Evolutionary conservation across 768 basidiomycete genomes (phyloP).

Genomic region (Rhodotorula paludigena): DNA sequence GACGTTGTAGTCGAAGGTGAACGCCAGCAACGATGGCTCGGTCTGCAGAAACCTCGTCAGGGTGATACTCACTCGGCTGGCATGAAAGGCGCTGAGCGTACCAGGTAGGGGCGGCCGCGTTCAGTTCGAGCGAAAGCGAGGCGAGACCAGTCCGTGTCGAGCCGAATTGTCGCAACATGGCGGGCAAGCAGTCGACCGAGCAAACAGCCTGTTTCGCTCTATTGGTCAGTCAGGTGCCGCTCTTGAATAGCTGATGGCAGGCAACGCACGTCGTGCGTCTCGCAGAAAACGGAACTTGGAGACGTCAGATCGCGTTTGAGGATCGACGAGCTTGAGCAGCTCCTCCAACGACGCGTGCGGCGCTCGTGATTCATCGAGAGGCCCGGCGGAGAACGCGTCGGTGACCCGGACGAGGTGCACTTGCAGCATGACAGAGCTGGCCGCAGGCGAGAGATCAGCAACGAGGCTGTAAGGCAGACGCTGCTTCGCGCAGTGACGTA

Average conservation of each 20-base stretch:
- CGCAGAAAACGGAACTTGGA: constrained; percentile 12
- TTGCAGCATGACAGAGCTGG: too few species aligned
- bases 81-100: neutral
- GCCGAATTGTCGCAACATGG: neutral
- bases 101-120: constrained; percentile 9
- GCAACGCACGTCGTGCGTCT: constrained; percentile 31
- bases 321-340: constrained; percentile 14
- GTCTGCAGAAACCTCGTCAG: too few species aligned
- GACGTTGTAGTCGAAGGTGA: constrained; percentile 26
- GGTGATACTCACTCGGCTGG: too few species aligned
- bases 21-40: neutral
- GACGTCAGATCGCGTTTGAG: neutral
- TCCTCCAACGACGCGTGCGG: constrained; percentile 13
- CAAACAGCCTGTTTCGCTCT: neutral
- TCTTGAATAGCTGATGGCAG: fast-evolving
- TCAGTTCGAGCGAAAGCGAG: neutral
- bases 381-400: neutral
- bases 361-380: neutral
- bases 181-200: constrained; percentile 20
- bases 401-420: constrained; percentile 7
- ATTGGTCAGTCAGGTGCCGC: neutral
- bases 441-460: too few species aligned
- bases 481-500: too few species aligned
- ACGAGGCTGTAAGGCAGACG: too few species aligned
- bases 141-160: neutral